A percentile compares a stretch with the other conserved stretches of the same genome.
Conservation (phyloP, 2,329 filamentous ascomycete genomes). For the Ophiocordyceps polyrhachis-furcata region DNA sequence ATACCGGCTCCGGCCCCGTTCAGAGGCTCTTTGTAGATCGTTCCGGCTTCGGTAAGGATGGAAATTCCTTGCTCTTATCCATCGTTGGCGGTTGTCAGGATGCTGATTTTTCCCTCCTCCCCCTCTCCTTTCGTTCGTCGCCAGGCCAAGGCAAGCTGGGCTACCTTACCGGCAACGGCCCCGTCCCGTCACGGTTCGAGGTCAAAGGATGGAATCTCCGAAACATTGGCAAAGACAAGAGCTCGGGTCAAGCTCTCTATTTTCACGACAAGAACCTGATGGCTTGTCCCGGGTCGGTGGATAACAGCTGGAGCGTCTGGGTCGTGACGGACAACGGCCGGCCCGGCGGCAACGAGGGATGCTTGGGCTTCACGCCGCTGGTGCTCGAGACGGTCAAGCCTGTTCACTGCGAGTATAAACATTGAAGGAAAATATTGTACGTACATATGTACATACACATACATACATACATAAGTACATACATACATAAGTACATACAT, state of each 20-base stretch:
- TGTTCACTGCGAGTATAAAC: slow-evolving; percentile 18
- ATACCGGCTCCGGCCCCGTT: slow-evolving; percentile 15
- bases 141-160: slow-evolving; percentile 32
- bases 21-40: slow-evolving; percentile 36
- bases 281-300: slow-evolving; percentile 30
- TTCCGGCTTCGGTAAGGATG: slow-evolving; percentile 39
- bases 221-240: slow-evolving; percentile 19
- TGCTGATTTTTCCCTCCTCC: background rate
- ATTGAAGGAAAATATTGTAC: no score
- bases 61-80: background rate
- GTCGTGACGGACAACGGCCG: slow-evolving; percentile 11
- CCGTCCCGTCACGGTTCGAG: slow-evolving; percentile 22
- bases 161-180: slow-evolving; percentile 28
- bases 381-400: slow-evolving; percentile 12
- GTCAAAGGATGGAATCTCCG: slow-evolving; percentile 30
- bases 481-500: no score
- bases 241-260: slow-evolving; percentile 16
- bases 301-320: slow-evolving; percentile 24
- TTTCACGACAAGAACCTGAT: slow-evolving; percentile 26
- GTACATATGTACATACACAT: no score
- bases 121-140: no score
- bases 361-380: slow-evolving; percentile 16
- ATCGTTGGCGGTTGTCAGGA: background rate
- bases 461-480: no score
- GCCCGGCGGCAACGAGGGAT: slow-evolving; percentile 18